Evolutionary conservation across 441 rosid species (phyloP), one percentile per base, ranked within the genome.

Genomic region (Eutrema salsugineum): DNA sequence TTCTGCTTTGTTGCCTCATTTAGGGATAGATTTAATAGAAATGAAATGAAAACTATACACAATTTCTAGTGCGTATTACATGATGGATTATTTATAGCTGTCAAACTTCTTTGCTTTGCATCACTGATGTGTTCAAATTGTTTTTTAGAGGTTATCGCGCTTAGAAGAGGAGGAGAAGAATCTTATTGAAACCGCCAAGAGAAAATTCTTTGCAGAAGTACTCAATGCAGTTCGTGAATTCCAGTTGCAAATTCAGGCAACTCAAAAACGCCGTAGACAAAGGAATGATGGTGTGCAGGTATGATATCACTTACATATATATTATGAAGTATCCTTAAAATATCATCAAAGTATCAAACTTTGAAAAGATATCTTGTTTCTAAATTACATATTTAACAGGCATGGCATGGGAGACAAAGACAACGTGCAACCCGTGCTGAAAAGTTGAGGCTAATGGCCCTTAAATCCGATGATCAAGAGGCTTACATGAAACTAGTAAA

Each of bases 381-480:
- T 71, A 33, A 36, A 43, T 53, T 17, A n/a, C n/a, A n/a, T n/a
- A 44, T 79, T 46, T 66, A 47, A 77, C 81, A 96, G 99, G 91
- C 94, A 12, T 96, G 99, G 99, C 99, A 96, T 89, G 98, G 98
- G 78, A 90, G 90, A 80, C 99, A 96, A 86, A 84, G 98, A 81
- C 99, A 96, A 63, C 98, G 99, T 68, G 97, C 97, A 49, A 91
- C 97, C 35, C 87, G 99, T 64, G 97, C 97, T 67, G 99, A 96
- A 85, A 96, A 93, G 79, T 77, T 93, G 81, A 91, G 99, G 81
- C 79, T 96, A 76, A 93, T 90, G 82, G 99, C 99, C 65, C 86
- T 96, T 73, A 96, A 91, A 84, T 87, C 97, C 49, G 99, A 91
- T 83, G 97, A 96, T 79, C 97, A 96, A 77, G 99, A 91, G 84